Evolutionary conservation across 2,329 filamentous ascomycete genomes (phyloP).

Genomic region (Mycosphaerella sp.): DNA sequence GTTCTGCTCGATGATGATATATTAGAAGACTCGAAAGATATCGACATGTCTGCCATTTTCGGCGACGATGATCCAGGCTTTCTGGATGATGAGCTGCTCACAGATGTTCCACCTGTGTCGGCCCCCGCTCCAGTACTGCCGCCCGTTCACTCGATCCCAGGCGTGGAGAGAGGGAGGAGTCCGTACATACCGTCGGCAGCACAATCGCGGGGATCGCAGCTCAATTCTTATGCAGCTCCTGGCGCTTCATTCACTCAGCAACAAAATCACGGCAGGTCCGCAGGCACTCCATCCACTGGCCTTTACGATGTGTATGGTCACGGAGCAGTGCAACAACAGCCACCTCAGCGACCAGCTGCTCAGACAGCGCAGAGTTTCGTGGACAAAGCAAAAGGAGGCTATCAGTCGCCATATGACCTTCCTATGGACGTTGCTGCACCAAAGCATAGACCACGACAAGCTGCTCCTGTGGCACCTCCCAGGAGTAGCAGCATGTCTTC

Average conservation of each 20-base stretch:
- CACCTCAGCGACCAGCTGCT: constrained; percentile 46
- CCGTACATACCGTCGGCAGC: constrained; percentile 16
- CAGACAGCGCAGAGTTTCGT: constrained; percentile 67
- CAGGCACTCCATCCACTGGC: constrained; percentile 32
- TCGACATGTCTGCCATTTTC: constrained; percentile 62
- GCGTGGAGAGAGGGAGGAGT: constrained; percentile 10
- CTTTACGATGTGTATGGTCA: constrained; percentile 32
- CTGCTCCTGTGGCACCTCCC: constrained; percentile 45
- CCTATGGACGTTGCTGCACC: constrained; percentile 78
- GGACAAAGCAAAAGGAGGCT: constrained; percentile 84
- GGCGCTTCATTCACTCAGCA: constrained; percentile 20
- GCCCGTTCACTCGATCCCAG: constrained; percentile 8
- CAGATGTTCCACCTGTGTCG: constrained; percentile 5
- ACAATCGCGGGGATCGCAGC: constrained; percentile 8
- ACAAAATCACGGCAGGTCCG: constrained; percentile 26
- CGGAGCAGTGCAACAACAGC: constrained; percentile 17
- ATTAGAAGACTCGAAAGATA: constrained; percentile 32
- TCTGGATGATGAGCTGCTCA: constrained; percentile 57
- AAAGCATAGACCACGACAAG: constrained; percentile 47
- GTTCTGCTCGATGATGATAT: constrained; percentile 64
- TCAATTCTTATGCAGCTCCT: constrained; percentile 22
- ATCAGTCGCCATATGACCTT: constrained; percentile 89
- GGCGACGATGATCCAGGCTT: constrained; percentile 83
- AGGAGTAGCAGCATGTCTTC: constrained; percentile 52
- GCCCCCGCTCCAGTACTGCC: constrained; percentile 11